Percentiles rank a stretch among this genome's conserved stretches.
Conservation (phyloP, 345 rosid species). For the Syzygium jambos region DNA sequence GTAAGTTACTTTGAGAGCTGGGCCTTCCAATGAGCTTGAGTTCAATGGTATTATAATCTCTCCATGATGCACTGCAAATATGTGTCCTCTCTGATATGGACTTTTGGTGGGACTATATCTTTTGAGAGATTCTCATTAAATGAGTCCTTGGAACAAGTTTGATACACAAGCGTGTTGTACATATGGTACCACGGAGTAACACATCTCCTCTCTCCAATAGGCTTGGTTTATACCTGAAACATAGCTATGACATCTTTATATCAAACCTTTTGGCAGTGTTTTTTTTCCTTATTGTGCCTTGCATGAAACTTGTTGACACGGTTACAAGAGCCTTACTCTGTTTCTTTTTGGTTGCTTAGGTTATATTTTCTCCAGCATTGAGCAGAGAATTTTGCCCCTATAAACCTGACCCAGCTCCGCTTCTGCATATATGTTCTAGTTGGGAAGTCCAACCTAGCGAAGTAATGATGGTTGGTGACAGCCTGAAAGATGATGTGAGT, state of each 20-base stretch:
- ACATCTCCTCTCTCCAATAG: not conserved
- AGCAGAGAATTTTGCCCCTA: slow-evolving; percentile 95
- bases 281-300: not conserved
- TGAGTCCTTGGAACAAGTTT: not conserved
- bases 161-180: not conserved
- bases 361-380: slow-evolving; percentile 73
- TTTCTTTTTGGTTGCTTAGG: slow-evolving; percentile 25
- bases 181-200: not conserved
- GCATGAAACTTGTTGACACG: not conserved
- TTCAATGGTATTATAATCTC: not conserved
- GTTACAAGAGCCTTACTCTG: not conserved
- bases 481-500: slow-evolving; percentile 95
- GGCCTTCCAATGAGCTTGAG: not conserved
- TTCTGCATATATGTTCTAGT: slow-evolving; percentile 74
- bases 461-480: slow-evolving; percentile 96
- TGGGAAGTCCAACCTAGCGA: slow-evolving; percentile 77
- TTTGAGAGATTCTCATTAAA: not conserved
- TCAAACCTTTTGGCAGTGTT: not conserved
- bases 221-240: not conserved
- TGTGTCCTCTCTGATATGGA: not conserved
- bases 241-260: not conserved
- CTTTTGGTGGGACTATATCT: not conserved
- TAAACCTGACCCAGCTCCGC: slow-evolving; percentile 90
- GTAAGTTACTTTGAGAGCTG: slow-evolving; percentile 22
- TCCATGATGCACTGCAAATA: not conserved